Conservation (phyloP, 768 basidiomycete species). For the Tulasnella sp. region DNA sequence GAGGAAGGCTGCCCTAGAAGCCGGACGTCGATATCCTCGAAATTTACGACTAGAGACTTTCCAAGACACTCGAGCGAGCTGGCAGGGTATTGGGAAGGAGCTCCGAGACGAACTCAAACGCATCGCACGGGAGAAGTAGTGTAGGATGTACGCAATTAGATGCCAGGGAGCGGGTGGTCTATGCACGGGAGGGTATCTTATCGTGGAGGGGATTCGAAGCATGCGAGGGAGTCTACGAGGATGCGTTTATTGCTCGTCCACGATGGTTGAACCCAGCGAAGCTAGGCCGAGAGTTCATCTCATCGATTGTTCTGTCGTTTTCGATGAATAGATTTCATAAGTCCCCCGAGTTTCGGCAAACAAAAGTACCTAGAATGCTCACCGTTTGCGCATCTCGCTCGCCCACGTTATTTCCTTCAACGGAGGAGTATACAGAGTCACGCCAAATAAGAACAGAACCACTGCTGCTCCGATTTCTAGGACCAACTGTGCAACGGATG, state of each 20-base stretch:
- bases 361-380: conserved; percentile 20
- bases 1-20: background rate
- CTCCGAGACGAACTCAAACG: conserved; percentile 31
- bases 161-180: background rate
- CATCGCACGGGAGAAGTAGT: conserved; percentile 18
- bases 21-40: conserved; percentile 28
- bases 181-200: background rate
- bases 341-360: background rate
- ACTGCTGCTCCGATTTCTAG: conserved; percentile 54
- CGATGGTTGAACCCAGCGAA: conserved; percentile 52
- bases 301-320: conserved; percentile 53
- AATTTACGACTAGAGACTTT: conserved; percentile 43
- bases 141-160: background rate
- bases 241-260: background rate
- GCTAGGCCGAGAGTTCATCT: conserved; percentile 56
- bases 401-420: conserved; percentile 81
- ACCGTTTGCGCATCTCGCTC: conserved; percentile 80
- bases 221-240: background rate
- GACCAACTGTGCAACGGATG: conserved; percentile 39
- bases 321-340: background rate
- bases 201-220: background rate
- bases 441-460: conserved; percentile 58
- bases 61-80: conserved; percentile 27
- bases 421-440: conserved; percentile 52
- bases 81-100: conserved; percentile 31